These are phyloP conservation scores for Venturia asperata DNA, from an alignment of 2,329 filamentous ascomycete genomes.

Conservation along the genomic window DNA sequence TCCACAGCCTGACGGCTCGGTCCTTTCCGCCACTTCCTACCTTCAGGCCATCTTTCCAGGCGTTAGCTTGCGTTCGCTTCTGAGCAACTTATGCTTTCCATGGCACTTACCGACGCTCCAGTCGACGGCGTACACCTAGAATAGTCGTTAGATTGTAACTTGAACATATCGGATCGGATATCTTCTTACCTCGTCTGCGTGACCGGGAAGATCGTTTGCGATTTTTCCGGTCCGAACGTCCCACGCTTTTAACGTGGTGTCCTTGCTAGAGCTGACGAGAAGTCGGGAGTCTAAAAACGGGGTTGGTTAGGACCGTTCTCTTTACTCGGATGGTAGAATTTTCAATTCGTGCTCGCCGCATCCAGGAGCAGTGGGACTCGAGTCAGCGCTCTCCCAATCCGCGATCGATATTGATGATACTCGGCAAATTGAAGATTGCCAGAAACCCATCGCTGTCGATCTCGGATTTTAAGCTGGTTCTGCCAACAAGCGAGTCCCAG, in stretches of 20 bases:
- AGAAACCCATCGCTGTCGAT: too few species aligned
- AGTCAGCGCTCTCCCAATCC: background rate
- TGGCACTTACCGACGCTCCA: slow-evolving; percentile 54
- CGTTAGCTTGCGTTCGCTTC: background rate
- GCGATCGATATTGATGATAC: background rate
- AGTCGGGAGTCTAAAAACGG: slow-evolving; percentile 65
- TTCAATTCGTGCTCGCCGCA: background rate
- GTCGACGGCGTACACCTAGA: slow-evolving; percentile 74
- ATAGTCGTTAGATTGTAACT: too few species aligned
- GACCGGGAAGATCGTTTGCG: slow-evolving; percentile 74
- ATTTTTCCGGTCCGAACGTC: slow-evolving; percentile 81
- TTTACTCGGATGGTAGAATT: too few species aligned
- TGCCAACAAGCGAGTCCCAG: background rate
- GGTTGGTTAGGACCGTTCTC: background rate
- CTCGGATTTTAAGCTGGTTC: background rate
- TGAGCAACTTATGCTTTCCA: too few species aligned
- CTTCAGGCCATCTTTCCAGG: slow-evolving; percentile 65
- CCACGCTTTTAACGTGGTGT: slow-evolving; percentile 93
- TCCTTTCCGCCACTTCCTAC: slow-evolving; percentile 92
- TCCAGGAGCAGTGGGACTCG: too few species aligned
- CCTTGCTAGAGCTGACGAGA: slow-evolving; percentile 80
- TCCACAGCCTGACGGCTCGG: slow-evolving; percentile 63
- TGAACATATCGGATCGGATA: too few species aligned
- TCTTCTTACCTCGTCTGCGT: slow-evolving; percentile 61
- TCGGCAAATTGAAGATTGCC: too few species aligned